Evolutionary conservation across 2,329 filamentous ascomycete species (phyloP).

Genomic region (Aspergillus sp.): DNA sequence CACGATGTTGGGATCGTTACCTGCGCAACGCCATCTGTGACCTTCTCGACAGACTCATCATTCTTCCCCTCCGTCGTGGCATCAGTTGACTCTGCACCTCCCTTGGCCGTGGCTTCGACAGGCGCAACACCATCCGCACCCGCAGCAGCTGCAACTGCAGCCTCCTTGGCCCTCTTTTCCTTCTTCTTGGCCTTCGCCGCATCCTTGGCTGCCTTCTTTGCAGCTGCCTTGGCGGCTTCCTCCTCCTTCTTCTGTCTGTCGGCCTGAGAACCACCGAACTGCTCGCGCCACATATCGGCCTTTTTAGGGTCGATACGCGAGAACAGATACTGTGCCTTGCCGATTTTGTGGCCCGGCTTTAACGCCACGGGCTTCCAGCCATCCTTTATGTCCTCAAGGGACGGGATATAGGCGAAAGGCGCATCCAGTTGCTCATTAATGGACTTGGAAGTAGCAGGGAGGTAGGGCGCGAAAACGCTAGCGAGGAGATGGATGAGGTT

Average conservation of each 20-base stretch:
- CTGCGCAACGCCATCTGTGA: constrained; percentile 43
- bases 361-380: constrained; percentile 63
- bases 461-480: constrained; percentile 76
- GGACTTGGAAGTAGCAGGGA: constrained; percentile 72
- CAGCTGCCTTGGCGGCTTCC: constrained; percentile 46
- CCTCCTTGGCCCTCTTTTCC: constrained; percentile 43
- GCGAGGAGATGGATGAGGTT: constrained; percentile 83
- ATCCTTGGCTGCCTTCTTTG: constrained; percentile 38
- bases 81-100: constrained; percentile 29
- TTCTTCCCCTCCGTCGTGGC: constrained; percentile 23
- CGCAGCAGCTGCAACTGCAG: constrained; percentile 29
- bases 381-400: constrained; percentile 49
- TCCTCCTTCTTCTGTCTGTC: constrained; percentile 69
- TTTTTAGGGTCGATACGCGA: constrained; percentile 79
- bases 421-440: constrained; percentile 76
- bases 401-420: constrained; percentile 61
- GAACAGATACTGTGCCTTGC: constrained; percentile 78
- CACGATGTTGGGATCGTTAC: constrained; percentile 44
- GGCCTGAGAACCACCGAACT: constrained; percentile 67
- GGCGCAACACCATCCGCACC: constrained; percentile 24
- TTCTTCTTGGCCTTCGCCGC: constrained; percentile 34
- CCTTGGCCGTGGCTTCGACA: constrained; percentile 39
- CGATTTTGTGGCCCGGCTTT: constrained; percentile 75
- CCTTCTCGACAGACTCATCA: constrained; percentile 40
- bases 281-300: constrained; percentile 77